Percentiles rank a stretch among this genome's conserved stretches.
Evolutionary conservation across 768 basidiomycete species (phyloP).

Genomic region (Lentinula raphanica): DNA sequence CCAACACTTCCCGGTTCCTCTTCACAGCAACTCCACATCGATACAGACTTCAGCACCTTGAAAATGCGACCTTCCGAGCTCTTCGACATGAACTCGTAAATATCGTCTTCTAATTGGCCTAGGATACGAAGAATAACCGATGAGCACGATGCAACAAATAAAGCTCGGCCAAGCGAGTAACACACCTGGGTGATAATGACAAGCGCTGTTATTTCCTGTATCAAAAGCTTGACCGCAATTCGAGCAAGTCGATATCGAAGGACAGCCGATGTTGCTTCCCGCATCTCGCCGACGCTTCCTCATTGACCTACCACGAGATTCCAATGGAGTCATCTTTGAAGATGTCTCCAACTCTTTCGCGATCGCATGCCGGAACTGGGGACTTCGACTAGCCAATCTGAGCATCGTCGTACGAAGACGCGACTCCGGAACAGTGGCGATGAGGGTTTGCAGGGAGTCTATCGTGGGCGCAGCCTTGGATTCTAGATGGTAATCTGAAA

Average conservation of each 20-base stretch:
- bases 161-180: background rate
- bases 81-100: slow-evolving; percentile 37
- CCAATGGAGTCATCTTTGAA: slow-evolving; percentile 1
- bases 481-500: slow-evolving; percentile 11
- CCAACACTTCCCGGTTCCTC: slow-evolving; percentile 36
- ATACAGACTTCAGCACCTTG: slow-evolving; percentile 28
- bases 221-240: slow-evolving; percentile 16
- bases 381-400: slow-evolving; percentile 29
- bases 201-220: slow-evolving; percentile 2
- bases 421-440: slow-evolving; percentile 30
- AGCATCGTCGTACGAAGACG: slow-evolving; percentile 35
- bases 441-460: slow-evolving; percentile 25
- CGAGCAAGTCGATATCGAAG: slow-evolving; percentile 9
- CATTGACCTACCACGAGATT: background rate
- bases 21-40: slow-evolving; percentile 46
- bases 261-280: background rate
- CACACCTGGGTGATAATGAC: slow-evolving; percentile 36
- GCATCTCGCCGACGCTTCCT: background rate
- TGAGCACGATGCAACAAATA: background rate
- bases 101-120: slow-evolving; percentile 34
- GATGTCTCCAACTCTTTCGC: slow-evolving; percentile 28
- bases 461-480: slow-evolving; percentile 9
- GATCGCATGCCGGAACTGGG: slow-evolving; percentile 33
- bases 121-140: background rate
- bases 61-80: slow-evolving; percentile 27